A percentile compares a stretch with the other conserved stretches of the same genome.
These are phyloP conservation scores for Begonia masoniana DNA, from an alignment of 306 rosid genomes.

Conservation along the genomic window DNA sequence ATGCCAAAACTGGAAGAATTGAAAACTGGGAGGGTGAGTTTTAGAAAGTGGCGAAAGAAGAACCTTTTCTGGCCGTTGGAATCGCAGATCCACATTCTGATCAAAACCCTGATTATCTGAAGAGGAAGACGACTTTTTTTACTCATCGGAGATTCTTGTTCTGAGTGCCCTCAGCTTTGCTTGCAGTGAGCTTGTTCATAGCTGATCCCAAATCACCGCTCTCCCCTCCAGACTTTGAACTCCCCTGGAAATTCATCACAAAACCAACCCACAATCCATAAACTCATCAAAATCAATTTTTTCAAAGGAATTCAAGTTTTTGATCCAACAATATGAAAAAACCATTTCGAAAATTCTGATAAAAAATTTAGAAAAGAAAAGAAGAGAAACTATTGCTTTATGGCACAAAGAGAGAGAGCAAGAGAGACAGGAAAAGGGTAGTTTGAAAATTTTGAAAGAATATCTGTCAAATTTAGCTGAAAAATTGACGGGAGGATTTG, in stretches of 20 bases:
- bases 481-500: too few relatives aligned
- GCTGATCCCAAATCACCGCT: slow-evolving; percentile 90
- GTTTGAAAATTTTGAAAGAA: slow-evolving; percentile 98
- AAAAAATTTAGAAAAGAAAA: not conserved
- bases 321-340: not conserved
- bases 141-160: slow-evolving; percentile 68
- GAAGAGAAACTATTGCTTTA: slow-evolving; percentile 19
- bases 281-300: too few relatives aligned
- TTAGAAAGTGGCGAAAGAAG: too few relatives aligned
- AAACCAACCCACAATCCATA: slow-evolving; percentile 10
- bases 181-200: slow-evolving; percentile 35
- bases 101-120: slow-evolving; percentile 43
- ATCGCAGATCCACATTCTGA: slow-evolving; percentile 27
- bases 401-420: too few relatives aligned
- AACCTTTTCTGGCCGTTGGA: too few relatives aligned
- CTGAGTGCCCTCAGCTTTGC: slow-evolving; percentile 42
- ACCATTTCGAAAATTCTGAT: too few relatives aligned
- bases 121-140: slow-evolving; percentile 36
- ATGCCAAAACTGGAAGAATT: too few relatives aligned
- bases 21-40: too few relatives aligned
- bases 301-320: not conserved
- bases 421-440: too few relatives aligned
- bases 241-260: slow-evolving; percentile 30
- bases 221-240: slow-evolving; percentile 78
- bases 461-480: too few relatives aligned